These are phyloP conservation scores for Hypsizygus marmoreus DNA, from an alignment of 768 basidiomycete genomes.

Conservation along the genomic window DNA sequence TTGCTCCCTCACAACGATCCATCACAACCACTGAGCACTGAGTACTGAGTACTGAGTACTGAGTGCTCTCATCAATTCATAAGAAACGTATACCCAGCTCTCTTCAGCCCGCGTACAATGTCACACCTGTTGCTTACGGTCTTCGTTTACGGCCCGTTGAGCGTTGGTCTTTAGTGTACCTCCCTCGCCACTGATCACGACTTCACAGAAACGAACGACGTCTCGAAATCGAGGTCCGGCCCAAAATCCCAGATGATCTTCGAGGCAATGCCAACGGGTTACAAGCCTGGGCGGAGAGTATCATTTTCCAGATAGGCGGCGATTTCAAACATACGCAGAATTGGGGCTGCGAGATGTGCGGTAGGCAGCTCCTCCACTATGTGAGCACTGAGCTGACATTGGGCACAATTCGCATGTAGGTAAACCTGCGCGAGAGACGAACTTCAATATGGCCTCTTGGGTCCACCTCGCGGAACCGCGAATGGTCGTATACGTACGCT, in stretches of 20 bases:
- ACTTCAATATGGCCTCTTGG: conserved; percentile 5
- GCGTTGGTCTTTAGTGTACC: neutral
- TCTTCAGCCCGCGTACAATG: no score
- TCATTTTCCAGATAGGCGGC: neutral
- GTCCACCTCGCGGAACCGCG: conserved; percentile 10
- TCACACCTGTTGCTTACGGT: conserved; percentile 6
- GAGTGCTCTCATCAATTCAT: no score
- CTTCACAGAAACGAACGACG: conserved; percentile 8
- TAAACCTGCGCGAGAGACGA: conserved; percentile 12
- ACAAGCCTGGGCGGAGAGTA: conserved; percentile 1
- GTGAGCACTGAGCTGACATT: no score
- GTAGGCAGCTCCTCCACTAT: neutral
- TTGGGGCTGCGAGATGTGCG: conserved; percentile 14
- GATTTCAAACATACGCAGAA: conserved; percentile 13
- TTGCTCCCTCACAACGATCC: no score
- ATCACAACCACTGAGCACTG: no score
- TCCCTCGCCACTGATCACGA: neutral
- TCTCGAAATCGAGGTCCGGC: conserved; percentile 14
- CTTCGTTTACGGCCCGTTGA: conserved; percentile 19
- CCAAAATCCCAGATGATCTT: conserved; percentile 10
- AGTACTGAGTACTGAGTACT: no score
- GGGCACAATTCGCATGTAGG: no score
- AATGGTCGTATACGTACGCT: conserved; percentile 6
- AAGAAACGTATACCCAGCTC: no score
- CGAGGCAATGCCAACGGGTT: conserved; percentile 6